phyloP scores from a whole-genome alignment of 2,329 filamentous ascomycete genomes.

The Microcera coccophila region DNA sequence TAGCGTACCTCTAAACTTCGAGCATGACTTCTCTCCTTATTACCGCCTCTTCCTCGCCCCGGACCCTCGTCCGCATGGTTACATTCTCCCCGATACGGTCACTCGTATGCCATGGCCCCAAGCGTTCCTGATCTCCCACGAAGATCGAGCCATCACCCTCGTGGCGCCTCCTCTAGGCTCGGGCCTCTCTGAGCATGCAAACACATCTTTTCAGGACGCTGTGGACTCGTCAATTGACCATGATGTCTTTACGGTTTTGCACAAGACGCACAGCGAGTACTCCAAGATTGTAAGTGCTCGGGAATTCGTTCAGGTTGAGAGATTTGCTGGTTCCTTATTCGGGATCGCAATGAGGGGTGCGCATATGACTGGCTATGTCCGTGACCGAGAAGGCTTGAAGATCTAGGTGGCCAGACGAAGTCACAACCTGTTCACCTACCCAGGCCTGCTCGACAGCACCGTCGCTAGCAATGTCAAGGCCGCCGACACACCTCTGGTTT shows the following conservation, averaged over 20 bases:
- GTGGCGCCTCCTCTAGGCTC: constrained; percentile 18
- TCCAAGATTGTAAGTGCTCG: constrained; percentile 40
- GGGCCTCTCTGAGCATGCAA: constrained; percentile 31
- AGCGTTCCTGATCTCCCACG: constrained; percentile 35
- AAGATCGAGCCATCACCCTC: constrained; percentile 32
- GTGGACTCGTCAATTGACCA: constrained; percentile 37
- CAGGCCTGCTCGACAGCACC: constrained; percentile 72
- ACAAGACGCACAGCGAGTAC: constrained; percentile 40
- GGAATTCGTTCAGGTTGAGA: constrained; percentile 49
- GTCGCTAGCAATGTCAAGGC: constrained; percentile 74
- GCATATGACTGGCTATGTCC: constrained; percentile 62
- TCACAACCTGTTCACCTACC: constrained; percentile 65
- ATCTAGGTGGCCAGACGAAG: constrained; percentile 72
- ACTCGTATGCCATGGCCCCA: constrained; percentile 45
- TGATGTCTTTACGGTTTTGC: constrained; percentile 37
- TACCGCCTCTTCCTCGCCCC: constrained; percentile 45
- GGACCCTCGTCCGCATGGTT: constrained; percentile 47
- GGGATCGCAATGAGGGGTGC: constrained; percentile 63
- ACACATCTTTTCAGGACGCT: constrained; percentile 37
- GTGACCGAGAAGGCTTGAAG: constrained; percentile 41
- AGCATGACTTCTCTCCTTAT: constrained; percentile 34
- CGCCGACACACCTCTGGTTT: constrained; percentile 61
- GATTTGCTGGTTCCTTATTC: constrained; percentile 60
- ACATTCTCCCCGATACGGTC: constrained; percentile 45
- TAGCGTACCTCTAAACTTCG: constrained; percentile 47